Conservation (phyloP, 2,329 filamentous ascomycete genomes). For the Dactylellina sp. region DNA sequence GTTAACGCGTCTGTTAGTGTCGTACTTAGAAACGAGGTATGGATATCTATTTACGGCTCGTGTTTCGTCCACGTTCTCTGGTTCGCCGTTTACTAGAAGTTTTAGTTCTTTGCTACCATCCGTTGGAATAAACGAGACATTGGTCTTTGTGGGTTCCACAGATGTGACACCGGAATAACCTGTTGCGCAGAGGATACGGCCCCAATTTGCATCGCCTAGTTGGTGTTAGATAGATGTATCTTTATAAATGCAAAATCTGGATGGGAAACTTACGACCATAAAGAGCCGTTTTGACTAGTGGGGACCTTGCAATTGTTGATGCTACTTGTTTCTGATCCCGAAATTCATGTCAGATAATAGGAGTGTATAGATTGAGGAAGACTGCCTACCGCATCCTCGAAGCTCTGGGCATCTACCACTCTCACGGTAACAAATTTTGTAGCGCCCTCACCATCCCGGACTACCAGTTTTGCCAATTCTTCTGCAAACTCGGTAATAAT, state of each 20-base stretch:
- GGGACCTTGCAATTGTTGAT: conserved; percentile 86
- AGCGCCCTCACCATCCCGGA: conserved; percentile 95
- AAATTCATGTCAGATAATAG: background rate
- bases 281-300: conserved; percentile 94
- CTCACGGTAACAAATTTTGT: conserved; percentile 97
- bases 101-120: conserved; percentile 82
- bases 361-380: background rate
- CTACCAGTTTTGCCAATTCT: conserved; percentile 89
- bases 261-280: conserved; percentile 72
- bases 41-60: conserved; percentile 70
- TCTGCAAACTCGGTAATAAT: conserved; percentile 82
- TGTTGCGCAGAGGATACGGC: conserved; percentile 92
- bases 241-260: background rate
- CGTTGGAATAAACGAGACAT: conserved; percentile 80
- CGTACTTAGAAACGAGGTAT: background rate
- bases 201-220: conserved; percentile 95
- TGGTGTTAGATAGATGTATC: background rate
- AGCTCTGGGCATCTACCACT: conserved; percentile 63
- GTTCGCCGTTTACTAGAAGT: conserved; percentile 81
- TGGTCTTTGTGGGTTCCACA: conserved; percentile 77
- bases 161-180: conserved; percentile 80
- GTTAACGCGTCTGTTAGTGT: background rate
- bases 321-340: conserved; percentile 71
- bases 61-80: conserved; percentile 80
- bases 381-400: conserved; percentile 58